A percentile compares a stretch with the other conserved stretches of the same genome.
Conservation (phyloP, 1,284 basidiomycete genomes). For the Ceratobasidium papillatum region DNA sequence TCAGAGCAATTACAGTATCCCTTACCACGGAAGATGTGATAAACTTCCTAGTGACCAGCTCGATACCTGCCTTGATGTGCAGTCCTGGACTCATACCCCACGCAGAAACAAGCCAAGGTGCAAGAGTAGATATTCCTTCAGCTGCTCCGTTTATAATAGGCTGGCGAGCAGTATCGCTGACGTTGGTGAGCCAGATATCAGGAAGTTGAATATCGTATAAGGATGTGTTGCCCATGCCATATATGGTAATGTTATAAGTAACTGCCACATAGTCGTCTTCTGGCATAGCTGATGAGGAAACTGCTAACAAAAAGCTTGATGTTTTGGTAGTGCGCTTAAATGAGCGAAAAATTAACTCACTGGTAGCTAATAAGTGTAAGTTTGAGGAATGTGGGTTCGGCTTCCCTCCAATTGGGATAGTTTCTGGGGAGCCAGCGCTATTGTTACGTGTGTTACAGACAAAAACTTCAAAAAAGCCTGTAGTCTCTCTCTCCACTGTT, state of each 20-base stretch:
- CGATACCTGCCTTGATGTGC: background rate
- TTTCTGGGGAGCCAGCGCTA: background rate
- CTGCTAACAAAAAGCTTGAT: too few relatives aligned
- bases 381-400: too few relatives aligned
- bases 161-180: background rate
- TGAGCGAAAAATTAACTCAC: too few relatives aligned
- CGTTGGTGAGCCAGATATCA: slow-evolving; percentile 7
- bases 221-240: background rate
- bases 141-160: background rate
- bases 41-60: background rate
- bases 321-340: too few relatives aligned
- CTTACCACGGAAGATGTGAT: slow-evolving; percentile 5
- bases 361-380: too few relatives aligned
- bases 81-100: background rate
- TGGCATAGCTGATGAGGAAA: too few relatives aligned
- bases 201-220: background rate
- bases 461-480: background rate
- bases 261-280: background rate
- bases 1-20: background rate
- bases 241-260: slow-evolving; percentile 10
- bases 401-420: too few relatives aligned
- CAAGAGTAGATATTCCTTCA: background rate
- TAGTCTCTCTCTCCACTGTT: too few relatives aligned
- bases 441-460: background rate
- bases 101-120: slow-evolving; percentile 4